Evolutionary conservation across 495 filamentous ascomycete species (phyloP), one percentile per base, ranked within the genome.

Genomic region (Patellaria atrata): DNA sequence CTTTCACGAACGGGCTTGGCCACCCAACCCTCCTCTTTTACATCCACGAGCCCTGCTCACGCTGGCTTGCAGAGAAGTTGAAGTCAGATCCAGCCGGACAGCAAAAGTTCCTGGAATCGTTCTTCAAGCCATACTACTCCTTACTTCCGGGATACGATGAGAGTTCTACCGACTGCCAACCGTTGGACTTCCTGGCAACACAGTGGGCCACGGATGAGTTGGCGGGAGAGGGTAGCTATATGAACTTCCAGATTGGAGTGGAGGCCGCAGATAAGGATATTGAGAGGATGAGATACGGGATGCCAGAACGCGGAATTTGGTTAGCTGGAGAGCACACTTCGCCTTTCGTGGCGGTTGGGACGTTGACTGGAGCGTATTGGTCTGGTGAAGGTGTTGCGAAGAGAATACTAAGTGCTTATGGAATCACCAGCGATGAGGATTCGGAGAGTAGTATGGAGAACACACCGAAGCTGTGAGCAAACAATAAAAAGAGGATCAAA

Each of bases 21-120:
- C 86, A 93, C 21, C 81, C 89, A 9, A 94, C 85, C 2, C 66
- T 97, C 13, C 68, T 97, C 16, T 97, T 91, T 66, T 97, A 97
- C 64, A 75, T 76, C 40, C 84, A 78, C 49, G 89, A 86, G 5
- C 55, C 63, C 23, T 67, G 64, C 36, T 58, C 63, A 27, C 50
- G 56, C 1, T 53, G 73, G 39, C 60, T 78, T 35, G 67, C 73
- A 9, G 50, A 54, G 4, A 42, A 59, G 10, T 50, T 70, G 10
- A 36, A 42, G 10, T 60, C 62, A 0, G 45, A 63, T 13, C 43
- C 43, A 2, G 25, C 28, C 55, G 9, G 56, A 54, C 36, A 52
- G 56, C 16, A 54, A 55, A 4, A 65, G 5, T 31, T 67, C 38
- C 40, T 77, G 5, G 51, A 58, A 14, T 45, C 55, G 0, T 83